Conservation (phyloP, 2,329 filamentous ascomycete species). For the Fusarium lyarnte region DNA sequence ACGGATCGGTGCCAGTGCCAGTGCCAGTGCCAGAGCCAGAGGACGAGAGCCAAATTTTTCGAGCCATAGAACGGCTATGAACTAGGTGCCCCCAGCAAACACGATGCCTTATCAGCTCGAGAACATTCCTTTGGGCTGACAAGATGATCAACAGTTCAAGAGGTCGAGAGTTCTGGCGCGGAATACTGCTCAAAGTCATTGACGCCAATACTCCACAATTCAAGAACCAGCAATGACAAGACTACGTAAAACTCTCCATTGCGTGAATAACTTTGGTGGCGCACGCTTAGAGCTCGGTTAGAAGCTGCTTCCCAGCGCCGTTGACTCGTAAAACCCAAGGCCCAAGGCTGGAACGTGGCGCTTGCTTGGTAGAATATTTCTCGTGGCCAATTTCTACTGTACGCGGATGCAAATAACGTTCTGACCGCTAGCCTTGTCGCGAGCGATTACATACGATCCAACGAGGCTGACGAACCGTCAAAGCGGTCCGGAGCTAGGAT, state of each 20-base stretch:
- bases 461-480: conserved; percentile 26
- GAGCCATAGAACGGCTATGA: conserved; percentile 3
- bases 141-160: not conserved
- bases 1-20: conserved; percentile 28
- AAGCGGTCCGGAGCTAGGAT: conserved; percentile 17
- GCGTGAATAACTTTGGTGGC: conserved; percentile 20
- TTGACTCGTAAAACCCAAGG: conserved; percentile 14
- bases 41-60: conserved; percentile 25
- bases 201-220: not conserved
- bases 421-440: conserved; percentile 22
- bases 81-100: not conserved
- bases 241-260: conserved; percentile 1
- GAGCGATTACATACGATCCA: not conserved
- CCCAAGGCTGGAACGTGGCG: not conserved
- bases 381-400: not conserved
- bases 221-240: not conserved
- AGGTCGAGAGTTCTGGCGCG: not conserved
- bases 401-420: not conserved
- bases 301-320: conserved; percentile 2
- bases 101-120: not conserved
- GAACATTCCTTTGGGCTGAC: not conserved
- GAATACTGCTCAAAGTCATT: not conserved
- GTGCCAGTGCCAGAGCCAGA: too few relatives aligned
- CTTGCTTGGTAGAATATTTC: conserved; percentile 8
- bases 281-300: conserved; percentile 15